Evolutionary conservation across 2,329 filamentous ascomycete species (phyloP).

Genomic region (Sclerotinia nivalis): DNA sequence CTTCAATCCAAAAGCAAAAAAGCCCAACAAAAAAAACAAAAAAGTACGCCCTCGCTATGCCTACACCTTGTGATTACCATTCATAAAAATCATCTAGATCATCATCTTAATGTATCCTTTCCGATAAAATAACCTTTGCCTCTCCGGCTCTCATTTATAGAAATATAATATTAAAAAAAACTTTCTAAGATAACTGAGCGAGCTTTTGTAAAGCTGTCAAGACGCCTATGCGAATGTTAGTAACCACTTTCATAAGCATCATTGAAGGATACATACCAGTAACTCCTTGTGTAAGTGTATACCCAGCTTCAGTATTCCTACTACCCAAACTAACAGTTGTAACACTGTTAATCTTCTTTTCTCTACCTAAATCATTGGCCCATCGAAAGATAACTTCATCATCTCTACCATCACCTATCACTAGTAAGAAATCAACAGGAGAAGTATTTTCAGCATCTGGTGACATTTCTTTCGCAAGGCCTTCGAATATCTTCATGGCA

Average conservation of each 20-base stretch:
- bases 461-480: constrained; percentile 48
- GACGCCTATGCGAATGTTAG: constrained; percentile 45
- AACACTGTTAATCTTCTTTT: constrained; percentile 64
- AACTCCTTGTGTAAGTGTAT: constrained; percentile 86
- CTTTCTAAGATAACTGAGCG: constrained; percentile 38
- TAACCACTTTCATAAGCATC: neutral
- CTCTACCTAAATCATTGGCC: constrained; percentile 74
- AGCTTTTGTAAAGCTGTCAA: constrained; percentile 55
- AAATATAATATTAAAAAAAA: neutral
- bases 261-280: constrained; percentile 64
- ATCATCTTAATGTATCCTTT: constrained; percentile 3
- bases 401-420: constrained; percentile 86
- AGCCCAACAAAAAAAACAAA: neutral
- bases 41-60: constrained; percentile 22
- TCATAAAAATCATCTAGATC: constrained; percentile 18
- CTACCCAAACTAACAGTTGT: constrained; percentile 84
- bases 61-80: neutral
- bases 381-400: constrained; percentile 94
- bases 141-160: neutral
- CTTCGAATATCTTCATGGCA: constrained; percentile 69
- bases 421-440: constrained; percentile 79
- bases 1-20: constrained; percentile 9
- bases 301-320: constrained; percentile 83
- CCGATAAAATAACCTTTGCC: neutral
- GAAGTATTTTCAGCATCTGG: constrained; percentile 41